phyloP scores from a whole-genome alignment of 257 asterid genomes.

The Nicotiana benthamiana region DNA sequence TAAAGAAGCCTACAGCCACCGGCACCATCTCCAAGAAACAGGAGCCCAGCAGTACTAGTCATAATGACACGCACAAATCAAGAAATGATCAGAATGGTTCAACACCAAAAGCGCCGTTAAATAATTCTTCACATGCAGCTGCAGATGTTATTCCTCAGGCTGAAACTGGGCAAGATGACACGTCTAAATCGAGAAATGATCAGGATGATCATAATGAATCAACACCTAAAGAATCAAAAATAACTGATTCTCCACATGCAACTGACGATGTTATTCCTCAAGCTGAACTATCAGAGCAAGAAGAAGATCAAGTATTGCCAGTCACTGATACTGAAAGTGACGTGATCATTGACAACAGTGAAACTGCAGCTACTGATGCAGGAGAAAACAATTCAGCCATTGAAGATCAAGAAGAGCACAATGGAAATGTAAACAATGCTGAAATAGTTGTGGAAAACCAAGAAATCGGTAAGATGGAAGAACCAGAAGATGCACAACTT shows the following conservation, averaged over 20 bases:
- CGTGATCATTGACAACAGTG: conserved; percentile 9
- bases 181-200: background rate
- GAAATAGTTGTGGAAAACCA: conserved; percentile 8
- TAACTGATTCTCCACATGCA: background rate
- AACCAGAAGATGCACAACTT: conserved; percentile 15
- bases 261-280: conserved; percentile 16
- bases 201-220: background rate
- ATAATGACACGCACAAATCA: background rate
- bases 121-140: background rate
- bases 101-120: background rate
- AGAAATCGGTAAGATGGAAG: conserved; percentile 18
- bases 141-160: background rate
- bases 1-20: conserved; percentile 18
- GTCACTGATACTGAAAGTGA: conserved; percentile 7
- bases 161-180: background rate
- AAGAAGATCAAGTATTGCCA: conserved; percentile 25
- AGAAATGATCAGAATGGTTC: background rate
- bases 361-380: conserved; percentile 1
- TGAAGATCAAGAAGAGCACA: conserved; percentile 6
- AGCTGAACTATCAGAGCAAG: conserved; percentile 25
- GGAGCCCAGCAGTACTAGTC: background rate
- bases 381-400: conserved; percentile 9
- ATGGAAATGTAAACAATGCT: conserved; percentile 10
- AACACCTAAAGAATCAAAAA: conserved; percentile 15
- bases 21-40: conserved; percentile 18